Evolutionary conservation across 139 green algal genomes (phyloP), one percentile per base, ranked within the genome.

Genomic region (Chlorella sp.): DNA sequence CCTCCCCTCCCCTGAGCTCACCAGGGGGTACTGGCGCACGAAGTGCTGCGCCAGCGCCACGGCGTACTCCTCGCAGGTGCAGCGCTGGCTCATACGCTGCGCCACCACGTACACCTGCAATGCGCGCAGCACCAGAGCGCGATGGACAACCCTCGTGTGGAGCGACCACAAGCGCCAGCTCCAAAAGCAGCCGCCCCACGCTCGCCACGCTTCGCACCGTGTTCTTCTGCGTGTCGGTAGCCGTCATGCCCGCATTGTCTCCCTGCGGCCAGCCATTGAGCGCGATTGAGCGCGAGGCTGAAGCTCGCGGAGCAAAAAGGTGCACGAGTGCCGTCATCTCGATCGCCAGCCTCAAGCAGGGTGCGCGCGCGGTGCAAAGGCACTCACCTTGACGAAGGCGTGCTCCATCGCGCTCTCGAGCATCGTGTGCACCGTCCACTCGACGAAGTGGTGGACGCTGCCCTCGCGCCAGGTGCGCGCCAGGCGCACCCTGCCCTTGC

Each of bases 171-270:
- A n/a, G n/a, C n/a, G n/a, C n/a, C n/a, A n/a, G n/a, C n/a, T n/a
- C n/a, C n/a, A n/a, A n/a, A n/a, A n/a, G n/a, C n/a, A n/a, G n/a
- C n/a, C n/a, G n/a, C n/a, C n/a, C n/a, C 42, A 10, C 10, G 42
- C 42, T 55, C 42, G 42, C 10, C 10, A 24, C 42, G 42, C 42
- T 24, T 10, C 80, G 4, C 71, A 96, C 91, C 35, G 87, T 92
- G 76, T 97, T 97, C 75, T 97, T 97, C 79, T 93, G 87, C 2
- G 93, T 97, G 82, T 97, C 93, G 0, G 93, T 97, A 24, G 93
- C 80, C 1, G 92, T 97, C 92, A 97, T 96, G 62, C 88, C 92
- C 0, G 64, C 77, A 69, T 97, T 97, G 66, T 80, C 80, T 6
- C 83, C 81, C 5, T 87, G 78, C 22, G 84, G 3, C n/a, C n/a